Conservation (phyloP, 441 rosid genomes). For the Gossypium schwendimanii region DNA sequence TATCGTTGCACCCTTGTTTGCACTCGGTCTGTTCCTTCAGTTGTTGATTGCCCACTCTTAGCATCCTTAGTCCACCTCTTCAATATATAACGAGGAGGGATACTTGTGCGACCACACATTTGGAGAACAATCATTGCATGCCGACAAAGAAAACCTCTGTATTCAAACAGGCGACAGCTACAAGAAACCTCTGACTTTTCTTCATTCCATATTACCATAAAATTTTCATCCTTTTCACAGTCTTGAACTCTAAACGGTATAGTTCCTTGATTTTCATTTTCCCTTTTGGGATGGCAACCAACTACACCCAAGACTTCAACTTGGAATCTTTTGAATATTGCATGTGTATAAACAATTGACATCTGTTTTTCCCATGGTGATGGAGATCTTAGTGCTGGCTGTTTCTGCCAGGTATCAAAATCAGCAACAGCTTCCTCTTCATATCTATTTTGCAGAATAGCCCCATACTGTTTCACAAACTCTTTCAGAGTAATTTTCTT, state of each 20-base stretch:
- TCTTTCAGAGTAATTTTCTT: constrained; percentile 52
- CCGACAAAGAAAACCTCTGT: constrained; percentile 60
- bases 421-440: constrained; percentile 48
- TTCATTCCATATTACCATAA: constrained; percentile 33
- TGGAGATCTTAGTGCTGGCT: constrained; percentile 56
- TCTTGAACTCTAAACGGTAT: constrained; percentile 50
- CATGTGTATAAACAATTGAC: constrained; percentile 37
- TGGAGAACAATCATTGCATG: constrained; percentile 68
- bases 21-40: constrained; percentile 27
- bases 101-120: constrained; percentile 47
- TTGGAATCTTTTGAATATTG: constrained; percentile 41
- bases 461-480: constrained; percentile 42
- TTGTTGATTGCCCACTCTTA: constrained; percentile 26
- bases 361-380: constrained; percentile 66
- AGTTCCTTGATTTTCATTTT: constrained; percentile 38
- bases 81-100: constrained; percentile 35
- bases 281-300: constrained; percentile 65
- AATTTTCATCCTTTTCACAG: constrained; percentile 46
- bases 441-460: constrained; percentile 34
- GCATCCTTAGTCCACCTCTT: constrained; percentile 49
- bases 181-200: constrained; percentile 38
- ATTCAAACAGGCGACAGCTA: constrained; percentile 42
- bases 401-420: constrained; percentile 60
- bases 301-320: constrained; percentile 54
- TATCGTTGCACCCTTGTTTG: constrained; percentile 38